Evolutionary conservation across 2,329 filamentous ascomycete species (phyloP).

Genomic region (Stachybotrys echinatus): DNA sequence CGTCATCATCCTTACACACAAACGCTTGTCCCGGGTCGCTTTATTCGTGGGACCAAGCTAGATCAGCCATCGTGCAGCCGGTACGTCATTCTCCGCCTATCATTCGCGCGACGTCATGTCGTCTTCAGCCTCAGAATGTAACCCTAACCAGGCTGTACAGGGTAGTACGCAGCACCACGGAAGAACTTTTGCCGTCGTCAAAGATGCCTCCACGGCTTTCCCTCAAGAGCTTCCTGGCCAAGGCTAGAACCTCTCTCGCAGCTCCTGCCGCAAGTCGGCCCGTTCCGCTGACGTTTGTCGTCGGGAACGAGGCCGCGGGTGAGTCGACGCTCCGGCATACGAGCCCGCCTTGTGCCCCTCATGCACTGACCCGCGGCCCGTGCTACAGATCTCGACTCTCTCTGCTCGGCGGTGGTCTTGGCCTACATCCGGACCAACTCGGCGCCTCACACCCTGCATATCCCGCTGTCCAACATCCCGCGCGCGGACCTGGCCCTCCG

Average conservation of each 20-base stretch:
- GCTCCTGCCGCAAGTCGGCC: slow-evolving; percentile 37
- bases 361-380: too few relatives aligned
- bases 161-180: neutral
- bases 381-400: slow-evolving; percentile 75
- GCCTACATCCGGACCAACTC: slow-evolving; percentile 67
- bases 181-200: neutral
- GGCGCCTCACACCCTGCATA: slow-evolving; percentile 51
- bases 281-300: slow-evolving; percentile 52
- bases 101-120: neutral
- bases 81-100: neutral
- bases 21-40: too few relatives aligned
- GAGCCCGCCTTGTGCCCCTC: neutral
- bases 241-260: slow-evolving; percentile 41
- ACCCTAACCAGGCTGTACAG: neutral
- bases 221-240: slow-evolving; percentile 44
- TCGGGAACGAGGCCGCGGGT: slow-evolving; percentile 66
- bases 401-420: slow-evolving; percentile 67
- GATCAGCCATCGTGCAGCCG: neutral
- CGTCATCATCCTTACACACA: too few relatives aligned
- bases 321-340: slow-evolving; percentile 11
- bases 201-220: slow-evolving; percentile 29
- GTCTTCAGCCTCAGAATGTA: neutral
- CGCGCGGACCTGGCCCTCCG: slow-evolving; percentile 64
- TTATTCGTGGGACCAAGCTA: too few relatives aligned
- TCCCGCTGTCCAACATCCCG: slow-evolving; percentile 69